Base-by-base conservation (phyloP, 371 early-diverging fungal species). In the Chytridium lagenaria region DNA sequence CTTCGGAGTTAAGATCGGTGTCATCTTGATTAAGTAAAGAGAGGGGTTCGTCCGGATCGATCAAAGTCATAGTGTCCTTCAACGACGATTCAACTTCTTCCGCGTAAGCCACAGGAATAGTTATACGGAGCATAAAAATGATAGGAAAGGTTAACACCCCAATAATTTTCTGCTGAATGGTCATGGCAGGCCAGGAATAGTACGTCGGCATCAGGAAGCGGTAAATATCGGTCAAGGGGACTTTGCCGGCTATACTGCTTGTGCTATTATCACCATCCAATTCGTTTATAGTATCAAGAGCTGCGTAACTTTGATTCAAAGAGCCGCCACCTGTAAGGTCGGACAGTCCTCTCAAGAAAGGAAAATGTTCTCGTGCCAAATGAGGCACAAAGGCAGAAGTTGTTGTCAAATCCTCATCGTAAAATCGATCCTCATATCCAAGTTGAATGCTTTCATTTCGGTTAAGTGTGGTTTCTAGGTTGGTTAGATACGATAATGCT, bases 51-150 rank as follows among this genome's bases (percentile, higher is more conserved):
- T 31, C 38, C 1, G 52, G 50, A 10, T 55, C 36, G n/a, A 19
- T 50, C 3, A 19, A 22, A 26, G 3, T 3, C 36, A 12, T 38
- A 7, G n/a, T 57, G 40, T 50, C 49, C 65, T 59, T 40, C 73
- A 50, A 40, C 72, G 28, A 50, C 3, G 61, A 52, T 55, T 51
- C 66, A 67, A 80, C 70, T 40, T 83, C 79, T 23, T 65, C 71
- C 1, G 70, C 59, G 65, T 73, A 71, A 65, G 75, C 77, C 23
- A 75, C 77, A 1, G 83, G 83, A 31, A 74, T 74, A 5, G 80
- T 77, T 1, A 78, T 59, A 31, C 71, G 57, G 38, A 83, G 71
- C 33, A 71, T 36, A 28, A 76, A 67, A n/a, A 67, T 61, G n/a
- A 78, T 55, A 1, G 83, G 83, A 0, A 71, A 49, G 44, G 59